A percentile compares a stretch with the other conserved stretches of the same genome.
These are phyloP conservation scores for Xylaria intraflava DNA, from an alignment of 495 filamentous ascomycete species.

Conservation along the genomic window DNA sequence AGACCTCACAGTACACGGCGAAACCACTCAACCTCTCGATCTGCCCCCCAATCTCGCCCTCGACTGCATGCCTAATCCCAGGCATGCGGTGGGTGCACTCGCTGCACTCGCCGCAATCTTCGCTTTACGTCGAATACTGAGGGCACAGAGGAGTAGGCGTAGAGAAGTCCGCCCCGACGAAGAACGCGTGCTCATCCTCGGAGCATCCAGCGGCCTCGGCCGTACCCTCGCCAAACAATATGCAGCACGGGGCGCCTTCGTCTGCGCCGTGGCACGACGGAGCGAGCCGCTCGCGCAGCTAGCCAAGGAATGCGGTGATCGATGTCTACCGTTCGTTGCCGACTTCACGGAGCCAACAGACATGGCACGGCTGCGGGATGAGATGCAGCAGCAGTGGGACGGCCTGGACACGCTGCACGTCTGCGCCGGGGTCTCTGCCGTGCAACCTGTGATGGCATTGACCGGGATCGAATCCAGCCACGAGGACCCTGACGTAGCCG, in stretches of 20 bases:
- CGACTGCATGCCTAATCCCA: not conserved
- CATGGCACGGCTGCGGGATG: slow-evolving; percentile 20
- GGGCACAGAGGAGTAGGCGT: not conserved
- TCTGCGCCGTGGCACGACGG: slow-evolving; percentile 24
- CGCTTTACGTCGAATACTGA: not conserved
- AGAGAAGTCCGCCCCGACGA: slow-evolving; percentile 5
- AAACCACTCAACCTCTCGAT: too few species aligned
- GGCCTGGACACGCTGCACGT: slow-evolving; percentile 25
- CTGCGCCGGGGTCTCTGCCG: slow-evolving; percentile 27
- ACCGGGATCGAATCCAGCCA: slow-evolving; percentile 14
- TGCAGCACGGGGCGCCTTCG: slow-evolving; percentile 18
- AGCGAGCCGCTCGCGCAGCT: slow-evolving; percentile 15
- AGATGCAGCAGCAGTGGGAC: slow-evolving; percentile 16
- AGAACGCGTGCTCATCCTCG: slow-evolving; percentile 26
- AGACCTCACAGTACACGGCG: too few species aligned
- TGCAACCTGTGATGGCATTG: slow-evolving; percentile 26
- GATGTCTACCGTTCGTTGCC: slow-evolving; percentile 18
- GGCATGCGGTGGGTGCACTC: not conserved
- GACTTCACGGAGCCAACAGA: slow-evolving; percentile 19
- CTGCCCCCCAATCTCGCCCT: not conserved
- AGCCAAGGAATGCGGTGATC: slow-evolving; percentile 20
- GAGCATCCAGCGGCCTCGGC: slow-evolving; percentile 27
- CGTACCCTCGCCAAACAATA: slow-evolving; percentile 19
- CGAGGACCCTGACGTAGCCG: slow-evolving; percentile 14
- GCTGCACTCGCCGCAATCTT: slow-evolving; percentile 1